Percentiles rank a stretch among this genome's conserved stretches.
Evolutionary conservation across 306 rosid species (phyloP).

Genomic region (Luffa aegyptiaca): DNA sequence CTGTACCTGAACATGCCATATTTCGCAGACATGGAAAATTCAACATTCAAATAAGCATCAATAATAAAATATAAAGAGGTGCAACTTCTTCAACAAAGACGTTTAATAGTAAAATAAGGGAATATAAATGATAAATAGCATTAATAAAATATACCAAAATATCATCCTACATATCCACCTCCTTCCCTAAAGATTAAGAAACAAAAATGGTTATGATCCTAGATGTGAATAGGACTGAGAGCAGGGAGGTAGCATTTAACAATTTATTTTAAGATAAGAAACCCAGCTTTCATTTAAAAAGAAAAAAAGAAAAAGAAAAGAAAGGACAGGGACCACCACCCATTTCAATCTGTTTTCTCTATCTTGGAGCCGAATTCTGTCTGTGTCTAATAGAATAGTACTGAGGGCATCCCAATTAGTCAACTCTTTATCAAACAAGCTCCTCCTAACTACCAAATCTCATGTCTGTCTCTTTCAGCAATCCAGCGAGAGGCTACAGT

Average conservation of each 20-base stretch:
- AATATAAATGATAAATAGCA: neutral
- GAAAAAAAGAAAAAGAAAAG: neutral
- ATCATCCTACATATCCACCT: neutral
- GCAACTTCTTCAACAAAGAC: neutral
- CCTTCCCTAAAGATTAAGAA: neutral
- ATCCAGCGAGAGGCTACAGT: too few species aligned
- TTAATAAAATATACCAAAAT: neutral
- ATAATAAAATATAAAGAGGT: neutral
- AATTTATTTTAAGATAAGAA: too few species aligned
- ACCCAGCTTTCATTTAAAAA: too few species aligned
- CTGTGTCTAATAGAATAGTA: too few species aligned
- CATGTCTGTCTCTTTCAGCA: too few species aligned
- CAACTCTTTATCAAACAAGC: too few species aligned
- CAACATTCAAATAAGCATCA: neutral
- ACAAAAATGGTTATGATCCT: neutral
- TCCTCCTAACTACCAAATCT: too few species aligned
- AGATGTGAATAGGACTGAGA: neutral
- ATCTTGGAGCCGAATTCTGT: too few species aligned
- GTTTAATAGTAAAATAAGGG: neutral
- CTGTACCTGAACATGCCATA: slow-evolving; percentile 39
- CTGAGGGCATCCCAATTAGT: too few species aligned
- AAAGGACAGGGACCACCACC: too few species aligned
- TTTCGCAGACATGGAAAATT: neutral
- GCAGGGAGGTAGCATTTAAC: neutral
- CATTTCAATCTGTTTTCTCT: too few species aligned